Base-by-base conservation (phyloP, 2,329 filamentous ascomycete species). In the Neonectria hederae region DNA sequence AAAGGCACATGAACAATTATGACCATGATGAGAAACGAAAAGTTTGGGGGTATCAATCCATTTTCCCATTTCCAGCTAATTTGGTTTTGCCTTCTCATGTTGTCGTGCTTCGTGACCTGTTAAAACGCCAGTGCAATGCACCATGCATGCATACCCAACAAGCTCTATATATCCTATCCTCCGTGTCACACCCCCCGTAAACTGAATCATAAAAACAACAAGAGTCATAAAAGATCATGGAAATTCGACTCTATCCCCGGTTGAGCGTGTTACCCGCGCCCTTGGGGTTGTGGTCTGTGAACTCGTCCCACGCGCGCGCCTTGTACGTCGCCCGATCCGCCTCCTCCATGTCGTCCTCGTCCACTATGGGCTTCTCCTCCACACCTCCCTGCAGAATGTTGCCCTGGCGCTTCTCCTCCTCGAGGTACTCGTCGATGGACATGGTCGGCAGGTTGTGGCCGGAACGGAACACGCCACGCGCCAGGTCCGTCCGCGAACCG, bases 381-480 rank as follows among this genome's bases (percentile, higher is more conserved):
- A 94, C 94, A 30, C 94, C 94, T 38, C 94, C 96, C 75, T 97
- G 92, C 59, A 98, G 92, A 63, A 99, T 94, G 21, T 93, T 93
- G 17, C 96, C 96, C 66, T 92, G 84, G 69, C 87, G 86, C 75
- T 87, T 87, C 82, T 98, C 96, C 79, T 98, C 95, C 56, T 97
- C 96, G 17, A 99, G 83, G 75, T 98, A 99, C 81, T 99, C 96
- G 72, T 99, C 96, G 66, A 99, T 97, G 1, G 89, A 92, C 96
- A 99, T 98, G 3, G 96, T 98, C 1, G 96, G 96, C 63, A 99
- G 82, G 79, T 93, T 97, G 77, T 99, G 96, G 8, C 96, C 93
- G 0, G 93, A 89, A 59, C 92, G 87, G 79, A 99, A 99, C 0
- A 99, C 95, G 3, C 91, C 91, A 63, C 90, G 85, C 65, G 90